phyloP scores from a whole-genome alignment of 164 flowering plant species.

The Piper betle region DNA sequence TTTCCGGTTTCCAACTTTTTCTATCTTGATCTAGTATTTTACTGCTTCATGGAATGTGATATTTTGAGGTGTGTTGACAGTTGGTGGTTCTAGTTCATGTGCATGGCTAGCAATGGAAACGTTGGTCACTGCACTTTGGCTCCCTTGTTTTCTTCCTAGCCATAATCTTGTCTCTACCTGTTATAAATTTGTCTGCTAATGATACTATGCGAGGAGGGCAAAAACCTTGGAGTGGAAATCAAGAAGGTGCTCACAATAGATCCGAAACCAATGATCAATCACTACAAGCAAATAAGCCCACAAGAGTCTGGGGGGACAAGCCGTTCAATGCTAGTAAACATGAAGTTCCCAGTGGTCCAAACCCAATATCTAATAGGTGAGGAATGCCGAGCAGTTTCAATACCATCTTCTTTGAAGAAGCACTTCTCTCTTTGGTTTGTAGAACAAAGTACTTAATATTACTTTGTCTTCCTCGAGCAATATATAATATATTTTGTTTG shows the following conservation, averaged over 20 bases:
- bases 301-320: neutral
- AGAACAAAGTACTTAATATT: neutral
- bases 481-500: no score
- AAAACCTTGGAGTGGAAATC: neutral
- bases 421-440: neutral
- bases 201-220: neutral
- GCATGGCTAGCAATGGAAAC: conserved; percentile 42
- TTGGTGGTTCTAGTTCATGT: conserved; percentile 39
- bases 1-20: neutral
- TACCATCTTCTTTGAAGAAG: neutral
- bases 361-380: conserved; percentile 47
- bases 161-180: conserved; percentile 2
- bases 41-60: conserved; percentile 52
- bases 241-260: neutral
- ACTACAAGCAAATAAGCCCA: neutral
- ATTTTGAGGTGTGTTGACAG: conserved; percentile 42
- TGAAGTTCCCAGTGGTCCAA: conserved; percentile 87
- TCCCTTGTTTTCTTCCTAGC: neutral
- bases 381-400: neutral
- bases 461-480: neutral
- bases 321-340: conserved; percentile 41
- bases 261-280: neutral
- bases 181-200: neutral
- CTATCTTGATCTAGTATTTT: neutral
- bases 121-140: neutral